phyloP scores from a whole-genome alignment of 2,329 filamentous ascomycete species.

The Fusarium sp. region DNA sequence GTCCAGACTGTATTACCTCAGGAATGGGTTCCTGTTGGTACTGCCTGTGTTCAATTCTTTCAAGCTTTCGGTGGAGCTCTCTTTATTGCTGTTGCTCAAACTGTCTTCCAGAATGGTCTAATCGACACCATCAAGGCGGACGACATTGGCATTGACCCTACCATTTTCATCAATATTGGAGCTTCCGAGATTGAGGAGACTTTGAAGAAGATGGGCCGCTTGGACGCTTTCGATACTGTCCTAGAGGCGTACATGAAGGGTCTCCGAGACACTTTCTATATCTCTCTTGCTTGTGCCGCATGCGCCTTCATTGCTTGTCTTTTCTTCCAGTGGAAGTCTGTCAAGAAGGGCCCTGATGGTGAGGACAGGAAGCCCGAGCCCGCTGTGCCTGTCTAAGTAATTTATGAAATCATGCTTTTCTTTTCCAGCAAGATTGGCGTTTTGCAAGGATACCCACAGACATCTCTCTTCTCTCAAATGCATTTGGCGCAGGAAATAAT shows the following conservation, averaged over 20 bases:
- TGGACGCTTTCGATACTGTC: slow-evolving; percentile 61
- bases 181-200: slow-evolving; percentile 65
- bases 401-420: not conserved
- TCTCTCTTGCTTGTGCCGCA: slow-evolving; percentile 64
- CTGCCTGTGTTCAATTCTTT: slow-evolving; percentile 71
- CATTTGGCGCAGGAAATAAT: slow-evolving; percentile 34
- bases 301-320: slow-evolving; percentile 62
- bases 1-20: slow-evolving; percentile 67
- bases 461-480: slow-evolving; percentile 43
- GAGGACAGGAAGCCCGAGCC: slow-evolving; percentile 49
- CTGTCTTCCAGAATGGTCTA: slow-evolving; percentile 77
- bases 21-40: slow-evolving; percentile 66
- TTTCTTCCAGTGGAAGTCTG: slow-evolving; percentile 68
- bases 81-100: slow-evolving; percentile 75
- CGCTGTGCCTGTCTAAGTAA: slow-evolving; percentile 45
- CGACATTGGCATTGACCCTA: slow-evolving; percentile 63
- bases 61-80: slow-evolving; percentile 77
- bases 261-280: slow-evolving; percentile 67
- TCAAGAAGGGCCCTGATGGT: slow-evolving; percentile 60
- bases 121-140: slow-evolving; percentile 64
- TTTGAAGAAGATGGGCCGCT: slow-evolving; percentile 58
- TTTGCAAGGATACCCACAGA: slow-evolving; percentile 49
- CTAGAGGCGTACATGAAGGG: slow-evolving; percentile 66
- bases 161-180: slow-evolving; percentile 67
- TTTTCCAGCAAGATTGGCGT: slow-evolving; percentile 32